A percentile compares a stretch with the other conserved stretches of the same genome.
Evolutionary conservation across 2,329 filamentous ascomycete genomes (phyloP).

Genomic region (Dryadomyces quercivorus): DNA sequence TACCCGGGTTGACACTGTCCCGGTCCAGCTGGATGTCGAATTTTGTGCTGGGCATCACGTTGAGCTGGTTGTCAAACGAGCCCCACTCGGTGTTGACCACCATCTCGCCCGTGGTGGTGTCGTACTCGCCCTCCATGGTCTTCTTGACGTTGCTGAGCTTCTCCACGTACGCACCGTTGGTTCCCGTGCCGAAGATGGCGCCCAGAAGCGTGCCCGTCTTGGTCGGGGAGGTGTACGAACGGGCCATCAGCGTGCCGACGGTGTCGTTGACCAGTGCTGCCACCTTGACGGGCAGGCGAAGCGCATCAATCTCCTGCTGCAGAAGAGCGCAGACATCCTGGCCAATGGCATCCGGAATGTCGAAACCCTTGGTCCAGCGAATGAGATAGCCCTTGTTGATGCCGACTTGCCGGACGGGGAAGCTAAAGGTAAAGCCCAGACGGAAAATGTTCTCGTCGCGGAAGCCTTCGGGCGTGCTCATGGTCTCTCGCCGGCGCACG

Average conservation of each 20-base stretch:
- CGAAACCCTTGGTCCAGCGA: constrained; percentile 97
- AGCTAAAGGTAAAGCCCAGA: constrained; percentile 97
- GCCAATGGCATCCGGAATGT: constrained; percentile 87
- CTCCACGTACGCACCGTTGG: constrained; percentile 95
- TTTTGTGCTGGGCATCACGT: constrained; percentile 71
- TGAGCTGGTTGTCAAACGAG: constrained; percentile 89
- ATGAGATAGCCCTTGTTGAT: constrained; percentile 94
- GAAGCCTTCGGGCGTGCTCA: constrained; percentile 45
- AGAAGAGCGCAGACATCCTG: constrained; percentile 89
- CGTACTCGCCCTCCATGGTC: constrained; percentile 55
- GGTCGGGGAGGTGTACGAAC: constrained; percentile 85
- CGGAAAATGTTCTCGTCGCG: constrained; percentile 73
- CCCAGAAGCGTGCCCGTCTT: constrained; percentile 82
- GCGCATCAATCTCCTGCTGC: constrained; percentile 77
- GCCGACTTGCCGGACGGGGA: constrained; percentile 84
- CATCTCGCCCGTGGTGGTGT: constrained; percentile 80
- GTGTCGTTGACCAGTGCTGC: constrained; percentile 95
- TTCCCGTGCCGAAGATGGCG: constrained; percentile 94
- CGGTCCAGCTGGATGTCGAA: constrained; percentile 73
- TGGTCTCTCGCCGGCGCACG: constrained; percentile 49
- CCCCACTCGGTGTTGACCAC: constrained; percentile 98
- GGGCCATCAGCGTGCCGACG: constrained; percentile 93
- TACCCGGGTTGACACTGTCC: constrained; percentile 77
- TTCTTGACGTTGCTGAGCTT: constrained; percentile 80
- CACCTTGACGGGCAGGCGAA: constrained; percentile 83